A percentile compares a stretch with the other conserved stretches of the same genome.
Evolutionary conservation across 306 rosid genomes (phyloP).

Genomic region (Rubus parviflorus): DNA sequence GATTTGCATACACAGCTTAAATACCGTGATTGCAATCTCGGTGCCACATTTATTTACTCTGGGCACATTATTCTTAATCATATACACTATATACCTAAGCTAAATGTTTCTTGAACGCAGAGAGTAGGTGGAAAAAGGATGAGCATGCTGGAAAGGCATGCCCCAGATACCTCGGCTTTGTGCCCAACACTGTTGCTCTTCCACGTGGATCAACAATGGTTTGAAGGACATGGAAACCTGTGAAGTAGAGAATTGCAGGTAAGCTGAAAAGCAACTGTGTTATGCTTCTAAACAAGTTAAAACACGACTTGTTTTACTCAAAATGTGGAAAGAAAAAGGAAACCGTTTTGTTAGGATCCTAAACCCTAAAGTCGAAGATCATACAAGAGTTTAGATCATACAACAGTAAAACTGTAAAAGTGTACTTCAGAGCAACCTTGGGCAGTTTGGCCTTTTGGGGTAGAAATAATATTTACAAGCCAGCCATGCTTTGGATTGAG

Average conservation of each 20-base stretch:
- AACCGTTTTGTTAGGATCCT: neutral
- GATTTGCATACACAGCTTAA: neutral
- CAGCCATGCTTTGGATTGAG: neutral
- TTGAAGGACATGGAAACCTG: neutral
- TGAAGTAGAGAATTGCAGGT: neutral
- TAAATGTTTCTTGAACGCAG: neutral
- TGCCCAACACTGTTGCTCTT: neutral
- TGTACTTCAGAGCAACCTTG: neutral
- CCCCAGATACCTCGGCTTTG: neutral
- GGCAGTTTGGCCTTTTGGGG: neutral
- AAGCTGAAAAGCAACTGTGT: neutral
- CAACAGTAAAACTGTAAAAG: neutral
- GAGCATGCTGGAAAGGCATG: neutral
- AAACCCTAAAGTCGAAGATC: neutral
- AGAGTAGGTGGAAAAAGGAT: neutral
- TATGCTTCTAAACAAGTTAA: neutral
- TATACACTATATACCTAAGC: neutral
- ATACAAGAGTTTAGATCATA: neutral
- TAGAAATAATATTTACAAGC: neutral
- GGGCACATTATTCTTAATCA: neutral
- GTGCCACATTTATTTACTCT: neutral
- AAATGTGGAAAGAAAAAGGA: neutral
- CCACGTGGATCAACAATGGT: neutral
- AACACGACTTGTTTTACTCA: neutral
- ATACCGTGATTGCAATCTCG: neutral